Evolutionary conservation across 805 yeast genomes (phyloP), one percentile per base, ranked within the genome.

Genomic region (Saturnispora besseyi): DNA sequence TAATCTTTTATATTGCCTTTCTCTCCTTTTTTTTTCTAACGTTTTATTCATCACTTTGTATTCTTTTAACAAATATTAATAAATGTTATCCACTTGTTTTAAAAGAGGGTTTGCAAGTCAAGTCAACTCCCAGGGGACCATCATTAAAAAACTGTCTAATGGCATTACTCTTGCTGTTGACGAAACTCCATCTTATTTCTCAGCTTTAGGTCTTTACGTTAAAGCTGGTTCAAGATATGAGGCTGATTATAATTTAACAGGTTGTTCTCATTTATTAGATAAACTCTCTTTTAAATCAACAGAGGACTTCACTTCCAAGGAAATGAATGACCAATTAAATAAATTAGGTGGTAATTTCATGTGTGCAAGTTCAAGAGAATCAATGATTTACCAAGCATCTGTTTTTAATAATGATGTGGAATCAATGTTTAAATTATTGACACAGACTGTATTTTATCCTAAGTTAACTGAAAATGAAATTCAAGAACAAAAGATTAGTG

Each of bases 191-290:
- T 89, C 95, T 37, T 96, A 90, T 65, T 93, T 93, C 63, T 76
- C 91, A 51, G 96, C 96, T 0, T 66, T 90, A 42, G 98, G 98
- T 1, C 76, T 91, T 42, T 93, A 87, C 61, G 76, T 93, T 5
- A 84, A 86, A 60, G 96, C 95, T 1, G 99, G 99, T 1, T 83
- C 96, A 2, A 75, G 98, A 45, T 88, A 73, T 62, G 98, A 93
- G 66, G 71, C 74, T 30, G 65, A 71, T 2, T 56, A 60, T 28
- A 71, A 69, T 2, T 59, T 80, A 48, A 76, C 79, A 34, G 99
- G 99, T 0, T 72, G 83, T 44, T 81, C 95, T 5, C 98, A 93
- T 64, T 67, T 93, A 29, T 69, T 82, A 59, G 98, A 91, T 63
- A 75, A 96, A 52, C 66, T 93, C 62, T 91, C 98, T 0, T 93